A percentile compares a stretch with the other conserved stretches of the same genome.
These are phyloP conservation scores for Hemisphaericaspora xylofermentans DNA, from an alignment of 1,139 yeast genomes.

Conservation along the genomic window DNA sequence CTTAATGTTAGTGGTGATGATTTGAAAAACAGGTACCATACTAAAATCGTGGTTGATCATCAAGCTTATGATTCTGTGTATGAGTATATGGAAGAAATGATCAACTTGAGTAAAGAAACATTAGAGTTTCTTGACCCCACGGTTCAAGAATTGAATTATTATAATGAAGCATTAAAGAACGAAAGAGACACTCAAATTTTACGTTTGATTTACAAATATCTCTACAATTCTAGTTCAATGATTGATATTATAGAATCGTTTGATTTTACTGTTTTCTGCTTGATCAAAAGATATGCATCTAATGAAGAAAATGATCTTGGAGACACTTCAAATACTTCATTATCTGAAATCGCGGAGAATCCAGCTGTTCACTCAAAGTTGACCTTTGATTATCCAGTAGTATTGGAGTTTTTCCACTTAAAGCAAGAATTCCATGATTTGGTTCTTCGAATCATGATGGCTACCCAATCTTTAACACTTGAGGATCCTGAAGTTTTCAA, in stretches of 20 bases:
- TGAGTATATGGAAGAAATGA: constrained; percentile 37
- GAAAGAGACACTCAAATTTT: constrained; percentile 56
- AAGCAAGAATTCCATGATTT: constrained; percentile 74
- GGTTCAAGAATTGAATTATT: constrained; percentile 34
- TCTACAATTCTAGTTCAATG: constrained; percentile 49
- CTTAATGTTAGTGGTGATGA: constrained; percentile 49
- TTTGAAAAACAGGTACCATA: constrained; percentile 41
- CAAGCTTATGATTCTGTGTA: constrained; percentile 43
- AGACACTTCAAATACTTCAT: constrained; percentile 6
- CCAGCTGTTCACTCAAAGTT: constrained; percentile 22
- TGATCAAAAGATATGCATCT: constrained; percentile 30
- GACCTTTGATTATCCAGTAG: constrained; percentile 57
- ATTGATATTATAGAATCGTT: constrained; percentile 58
- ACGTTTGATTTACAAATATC: constrained; percentile 51
- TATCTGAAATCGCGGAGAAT: background rate
- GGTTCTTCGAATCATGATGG: constrained; percentile 59
- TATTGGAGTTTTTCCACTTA: constrained; percentile 70
- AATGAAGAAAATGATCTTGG: constrained; percentile 15
- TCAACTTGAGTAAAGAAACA: constrained; percentile 39
- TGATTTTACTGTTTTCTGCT: constrained; percentile 59
- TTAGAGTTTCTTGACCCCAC: constrained; percentile 39
- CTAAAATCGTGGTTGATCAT: constrained; percentile 51
- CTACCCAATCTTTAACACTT: constrained; percentile 68
- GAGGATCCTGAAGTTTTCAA: constrained; percentile 73
- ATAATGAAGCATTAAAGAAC: constrained; percentile 35